Conservation (phyloP, 306 rosid species). For the Vigna nakashimae region DNA sequence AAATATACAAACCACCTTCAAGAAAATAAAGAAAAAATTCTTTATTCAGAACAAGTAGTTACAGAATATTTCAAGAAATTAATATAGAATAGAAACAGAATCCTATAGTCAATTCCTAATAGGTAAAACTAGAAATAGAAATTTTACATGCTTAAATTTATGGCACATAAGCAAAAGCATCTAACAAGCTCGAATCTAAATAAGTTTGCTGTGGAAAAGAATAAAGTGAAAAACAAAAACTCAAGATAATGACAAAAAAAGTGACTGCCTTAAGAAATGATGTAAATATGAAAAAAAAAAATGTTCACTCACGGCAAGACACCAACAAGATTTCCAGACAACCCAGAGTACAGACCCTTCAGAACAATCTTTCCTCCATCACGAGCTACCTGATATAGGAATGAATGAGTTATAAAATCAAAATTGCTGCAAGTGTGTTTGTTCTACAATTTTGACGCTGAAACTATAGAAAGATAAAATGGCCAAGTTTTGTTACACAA, state of each 20-base stretch:
- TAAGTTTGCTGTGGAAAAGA: background rate
- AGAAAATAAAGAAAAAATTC: slow-evolving; percentile 23
- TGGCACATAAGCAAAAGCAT: slow-evolving; percentile 6
- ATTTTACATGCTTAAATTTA: slow-evolving; percentile 1
- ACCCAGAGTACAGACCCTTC: slow-evolving; percentile 92
- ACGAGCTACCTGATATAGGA: slow-evolving; percentile 71
- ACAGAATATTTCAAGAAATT: background rate
- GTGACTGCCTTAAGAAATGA: background rate
- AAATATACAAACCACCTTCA: slow-evolving; percentile 2
- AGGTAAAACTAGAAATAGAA: slow-evolving; percentile 11
- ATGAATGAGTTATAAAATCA: slow-evolving; percentile 21
- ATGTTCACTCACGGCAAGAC: slow-evolving; percentile 86
- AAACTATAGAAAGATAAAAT: background rate
- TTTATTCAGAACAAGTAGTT: background rate
- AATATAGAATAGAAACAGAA: slow-evolving; percentile 4
- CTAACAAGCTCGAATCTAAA: slow-evolving; percentile 11
- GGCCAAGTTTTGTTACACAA: background rate
- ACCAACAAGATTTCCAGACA: slow-evolving; percentile 90
- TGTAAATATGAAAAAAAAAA: slow-evolving; percentile 20
- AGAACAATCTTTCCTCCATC: slow-evolving; percentile 79
- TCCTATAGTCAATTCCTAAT: slow-evolving; percentile 31
- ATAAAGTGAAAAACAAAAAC: slow-evolving; percentile 20
- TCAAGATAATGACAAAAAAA: background rate
- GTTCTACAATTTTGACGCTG: background rate
- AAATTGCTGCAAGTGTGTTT: background rate